Conservation (phyloP, 2,329 filamentous ascomycete genomes). For the Claviceps sorghi region DNA sequence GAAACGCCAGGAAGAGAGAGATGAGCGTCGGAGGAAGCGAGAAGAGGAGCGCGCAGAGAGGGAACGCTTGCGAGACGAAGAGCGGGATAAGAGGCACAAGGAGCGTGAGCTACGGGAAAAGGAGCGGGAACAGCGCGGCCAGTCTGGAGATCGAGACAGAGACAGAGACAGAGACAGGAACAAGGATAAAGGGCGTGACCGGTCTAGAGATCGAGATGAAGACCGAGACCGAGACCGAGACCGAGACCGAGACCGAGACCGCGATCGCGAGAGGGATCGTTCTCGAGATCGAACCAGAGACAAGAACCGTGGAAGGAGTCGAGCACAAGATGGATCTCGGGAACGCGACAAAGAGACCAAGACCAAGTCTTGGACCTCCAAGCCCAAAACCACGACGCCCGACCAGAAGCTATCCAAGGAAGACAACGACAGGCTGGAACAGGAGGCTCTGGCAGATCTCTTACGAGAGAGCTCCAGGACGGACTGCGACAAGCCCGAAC, state of each 20-base stretch:
- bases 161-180: conserved; percentile 12
- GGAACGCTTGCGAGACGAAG: conserved; percentile 28
- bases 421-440: conserved; percentile 41
- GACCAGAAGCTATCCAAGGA: conserved; percentile 41
- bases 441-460: conserved; percentile 42
- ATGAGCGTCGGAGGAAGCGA: conserved; percentile 33
- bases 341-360: conserved; percentile 18
- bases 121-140: conserved; percentile 16
- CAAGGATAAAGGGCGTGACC: conserved; percentile 7
- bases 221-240: conserved; percentile 12
- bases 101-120: conserved; percentile 24
- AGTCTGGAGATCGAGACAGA: not conserved
- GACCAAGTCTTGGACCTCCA: conserved; percentile 11
- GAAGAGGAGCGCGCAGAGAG: conserved; percentile 43
- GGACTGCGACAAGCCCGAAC: conserved; percentile 33
- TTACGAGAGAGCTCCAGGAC: conserved; percentile 43
- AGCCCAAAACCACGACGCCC: conserved; percentile 24
- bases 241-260: conserved; percentile 17
- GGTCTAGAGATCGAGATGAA: conserved; percentile 15
- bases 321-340: conserved; percentile 17
- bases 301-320: conserved; percentile 15
- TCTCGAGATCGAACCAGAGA: conserved; percentile 18
- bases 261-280: conserved; percentile 17
- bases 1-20: conserved; percentile 35
- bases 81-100: conserved; percentile 26